A percentile compares a stretch with the other conserved stretches of the same genome.
These are phyloP conservation scores for Onygenales sp. DNA, from an alignment of 2,329 filamentous ascomycete genomes.

Conservation along the genomic window DNA sequence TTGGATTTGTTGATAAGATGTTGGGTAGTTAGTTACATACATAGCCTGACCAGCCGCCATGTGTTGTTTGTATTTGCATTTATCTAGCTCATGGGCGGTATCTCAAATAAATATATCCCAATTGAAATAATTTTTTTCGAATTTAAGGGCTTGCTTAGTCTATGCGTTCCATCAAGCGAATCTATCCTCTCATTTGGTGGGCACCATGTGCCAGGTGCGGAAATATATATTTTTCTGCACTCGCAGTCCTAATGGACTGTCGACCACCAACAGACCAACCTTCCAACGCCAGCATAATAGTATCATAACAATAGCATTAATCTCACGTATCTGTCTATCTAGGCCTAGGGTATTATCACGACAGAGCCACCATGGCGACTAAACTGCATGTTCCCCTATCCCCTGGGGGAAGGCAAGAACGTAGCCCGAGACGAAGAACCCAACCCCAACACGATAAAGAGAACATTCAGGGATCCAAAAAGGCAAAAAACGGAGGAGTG, in stretches of 20 bases:
- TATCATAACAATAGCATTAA: neutral
- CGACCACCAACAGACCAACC: neutral
- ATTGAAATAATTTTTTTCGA: no score
- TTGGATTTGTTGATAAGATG: neutral
- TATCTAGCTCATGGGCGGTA: neutral
- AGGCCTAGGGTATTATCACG: neutral
- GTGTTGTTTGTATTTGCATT: neutral
- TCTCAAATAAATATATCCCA: no score
- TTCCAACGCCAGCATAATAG: no score
- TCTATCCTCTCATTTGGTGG: no score
- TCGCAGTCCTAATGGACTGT: no score
- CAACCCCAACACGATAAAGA: neutral
- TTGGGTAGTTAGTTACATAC: neutral
- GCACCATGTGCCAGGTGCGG: no score
- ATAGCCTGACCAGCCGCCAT: no score
- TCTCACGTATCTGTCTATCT: neutral
- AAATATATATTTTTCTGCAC: no score
- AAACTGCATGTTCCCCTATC: neutral
- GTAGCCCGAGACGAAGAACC: neutral
- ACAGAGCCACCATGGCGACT: neutral
- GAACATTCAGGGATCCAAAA: neutral
- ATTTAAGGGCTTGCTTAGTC: no score
- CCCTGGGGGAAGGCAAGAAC: no score
- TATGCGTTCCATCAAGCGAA: no score
- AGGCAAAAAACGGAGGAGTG: slow-evolving; percentile 5